Percentiles rank a stretch among this genome's conserved stretches.
Evolutionary conservation across 2,329 filamentous ascomycete genomes (phyloP).

Genomic region (Fusarium oxysporum): DNA sequence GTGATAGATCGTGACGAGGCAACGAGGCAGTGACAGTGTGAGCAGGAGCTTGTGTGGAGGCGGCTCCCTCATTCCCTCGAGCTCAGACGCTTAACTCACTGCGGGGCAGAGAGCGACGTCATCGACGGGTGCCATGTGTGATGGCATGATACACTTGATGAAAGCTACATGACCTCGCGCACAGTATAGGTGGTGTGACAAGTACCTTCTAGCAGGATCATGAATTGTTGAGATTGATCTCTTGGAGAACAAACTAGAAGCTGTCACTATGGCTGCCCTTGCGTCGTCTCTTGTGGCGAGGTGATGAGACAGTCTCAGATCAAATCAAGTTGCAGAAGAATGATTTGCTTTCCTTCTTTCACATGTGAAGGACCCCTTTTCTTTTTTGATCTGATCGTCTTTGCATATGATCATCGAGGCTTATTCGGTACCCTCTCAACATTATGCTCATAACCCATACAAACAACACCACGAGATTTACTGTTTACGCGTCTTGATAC

Average conservation of each 20-base stretch:
- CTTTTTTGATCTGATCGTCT: not conserved
- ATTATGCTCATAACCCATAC: slow-evolving; percentile 2
- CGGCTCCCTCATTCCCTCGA: not conserved
- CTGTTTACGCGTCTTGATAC: slow-evolving; percentile 26
- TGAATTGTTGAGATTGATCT: slow-evolving; percentile 9
- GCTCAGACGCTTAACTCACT: slow-evolving; percentile 7
- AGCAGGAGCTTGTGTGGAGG: slow-evolving; percentile 23
- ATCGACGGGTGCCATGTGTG: slow-evolving; percentile 32
- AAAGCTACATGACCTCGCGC: slow-evolving; percentile 1
- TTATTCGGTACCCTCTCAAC: slow-evolving; percentile 10
- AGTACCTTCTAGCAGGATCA: slow-evolving; percentile 18
- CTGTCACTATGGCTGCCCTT: slow-evolving; percentile 30
- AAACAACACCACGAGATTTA: slow-evolving; percentile 15
- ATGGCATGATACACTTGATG: slow-evolving; percentile 39
- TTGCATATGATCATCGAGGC: slow-evolving; percentile 22
- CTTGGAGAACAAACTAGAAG: slow-evolving; percentile 28
- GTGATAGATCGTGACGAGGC: slow-evolving; percentile 36
- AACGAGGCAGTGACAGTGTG: slow-evolving; percentile 25
- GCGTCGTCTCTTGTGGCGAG: slow-evolving; percentile 32
- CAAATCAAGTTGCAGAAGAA: slow-evolving; percentile 25
- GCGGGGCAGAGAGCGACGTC: slow-evolving; percentile 48
- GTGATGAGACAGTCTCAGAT: slow-evolving; percentile 35
- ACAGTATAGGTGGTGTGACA: accelerated
- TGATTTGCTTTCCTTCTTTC: slow-evolving; percentile 8
- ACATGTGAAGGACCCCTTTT: slow-evolving; percentile 37